Evolutionary conservation across 441 rosid species (phyloP).

Genomic region (Aquilaria agallochum): DNA sequence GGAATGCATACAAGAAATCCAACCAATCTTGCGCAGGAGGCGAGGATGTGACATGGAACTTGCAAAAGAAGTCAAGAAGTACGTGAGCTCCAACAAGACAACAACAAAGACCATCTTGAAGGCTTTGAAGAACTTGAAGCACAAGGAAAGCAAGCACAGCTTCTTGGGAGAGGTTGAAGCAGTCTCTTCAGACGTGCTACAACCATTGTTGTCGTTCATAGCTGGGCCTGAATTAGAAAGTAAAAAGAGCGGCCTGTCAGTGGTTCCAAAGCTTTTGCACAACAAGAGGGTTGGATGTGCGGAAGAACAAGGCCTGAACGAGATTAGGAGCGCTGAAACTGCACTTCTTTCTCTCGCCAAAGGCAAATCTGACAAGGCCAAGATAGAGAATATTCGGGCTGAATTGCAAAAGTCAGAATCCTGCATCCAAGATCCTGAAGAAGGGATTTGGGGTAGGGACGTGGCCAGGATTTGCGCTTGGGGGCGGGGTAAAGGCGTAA

Average conservation of each 20-base stretch:
- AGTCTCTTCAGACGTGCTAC: constrained; percentile 3
- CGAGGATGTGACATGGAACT: constrained; percentile 20
- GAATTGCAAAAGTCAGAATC: constrained; percentile 7
- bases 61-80: constrained; percentile 19
- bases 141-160: constrained; percentile 2
- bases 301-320: constrained; percentile 1
- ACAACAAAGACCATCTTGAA: constrained; percentile 27
- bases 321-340: constrained; percentile 4
- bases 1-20: constrained; percentile 27
- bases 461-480: too few relatives aligned
- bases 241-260: background rate
- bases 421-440: constrained; percentile 9
- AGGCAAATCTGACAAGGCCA: constrained; percentile 2
- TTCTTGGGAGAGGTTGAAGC: constrained; percentile 5
- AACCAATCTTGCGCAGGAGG: constrained; percentile 30
- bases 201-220: constrained; percentile 7
- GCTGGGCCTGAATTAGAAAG: background rate
- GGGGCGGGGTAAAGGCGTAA: too few relatives aligned
- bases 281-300: background rate
- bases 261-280: background rate
- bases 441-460: background rate
- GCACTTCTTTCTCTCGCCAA: background rate
- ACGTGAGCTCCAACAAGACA: constrained; percentile 21
- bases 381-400: background rate
- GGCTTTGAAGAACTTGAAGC: constrained; percentile 22